These are phyloP conservation scores for Colletotrichum melonis DNA, from an alignment of 2,329 filamentous ascomycete species.

Conservation along the genomic window DNA sequence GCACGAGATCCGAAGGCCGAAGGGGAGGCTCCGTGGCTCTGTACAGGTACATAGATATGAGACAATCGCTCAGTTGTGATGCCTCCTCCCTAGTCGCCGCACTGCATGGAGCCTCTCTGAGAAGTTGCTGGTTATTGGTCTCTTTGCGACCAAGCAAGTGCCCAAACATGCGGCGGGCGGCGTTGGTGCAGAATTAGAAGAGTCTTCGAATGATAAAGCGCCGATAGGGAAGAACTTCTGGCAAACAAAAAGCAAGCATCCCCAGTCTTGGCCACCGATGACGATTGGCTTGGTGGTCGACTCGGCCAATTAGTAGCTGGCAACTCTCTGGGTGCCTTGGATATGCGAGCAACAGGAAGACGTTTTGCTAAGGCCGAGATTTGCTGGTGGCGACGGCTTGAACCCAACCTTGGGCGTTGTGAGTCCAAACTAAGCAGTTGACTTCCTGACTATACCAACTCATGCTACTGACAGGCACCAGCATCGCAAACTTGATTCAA, in stretches of 20 bases:
- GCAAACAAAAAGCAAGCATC: background rate
- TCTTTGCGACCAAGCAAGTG: slow-evolving; percentile 14
- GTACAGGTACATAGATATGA: background rate
- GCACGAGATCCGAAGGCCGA: background rate
- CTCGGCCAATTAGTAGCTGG: background rate
- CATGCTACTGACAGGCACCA: background rate
- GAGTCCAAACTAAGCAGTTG: background rate
- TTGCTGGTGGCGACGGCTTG: background rate
- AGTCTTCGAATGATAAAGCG: background rate
- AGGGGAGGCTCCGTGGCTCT: background rate
- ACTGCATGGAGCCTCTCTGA: slow-evolving; percentile 6
- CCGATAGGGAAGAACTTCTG: background rate
- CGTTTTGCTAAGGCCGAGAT: background rate
- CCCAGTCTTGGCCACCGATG: background rate
- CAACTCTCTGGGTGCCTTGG: background rate
- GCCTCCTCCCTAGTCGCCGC: background rate
- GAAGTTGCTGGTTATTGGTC: slow-evolving; percentile 8
- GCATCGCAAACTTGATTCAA: background rate
- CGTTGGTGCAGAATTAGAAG: background rate
- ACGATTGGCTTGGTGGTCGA: background rate
- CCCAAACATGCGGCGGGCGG: background rate
- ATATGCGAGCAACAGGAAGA: background rate
- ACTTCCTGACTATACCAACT: background rate
- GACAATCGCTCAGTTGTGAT: background rate
- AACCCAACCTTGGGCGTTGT: background rate